A percentile compares a stretch with the other conserved stretches of the same genome.
Evolutionary conservation across 75 land plant species (phyloP).

Genomic region (Gnetum montanum): DNA sequence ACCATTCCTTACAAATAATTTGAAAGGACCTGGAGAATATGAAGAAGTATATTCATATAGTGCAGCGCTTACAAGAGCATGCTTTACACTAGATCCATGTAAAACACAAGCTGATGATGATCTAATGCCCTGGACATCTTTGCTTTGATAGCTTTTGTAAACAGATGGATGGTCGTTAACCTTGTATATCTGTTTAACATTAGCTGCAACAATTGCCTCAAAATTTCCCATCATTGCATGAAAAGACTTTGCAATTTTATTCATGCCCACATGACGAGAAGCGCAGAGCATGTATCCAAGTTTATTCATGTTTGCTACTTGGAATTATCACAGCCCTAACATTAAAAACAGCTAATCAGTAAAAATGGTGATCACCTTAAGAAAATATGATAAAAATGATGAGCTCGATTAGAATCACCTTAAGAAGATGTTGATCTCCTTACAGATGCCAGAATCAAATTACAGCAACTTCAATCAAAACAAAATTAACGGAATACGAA

Average conservation of each 20-base stretch:
- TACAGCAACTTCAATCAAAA: too few species aligned
- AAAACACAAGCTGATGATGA: not conserved
- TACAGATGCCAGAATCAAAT: too few species aligned
- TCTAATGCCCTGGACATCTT: not conserved
- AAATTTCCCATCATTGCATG: not conserved
- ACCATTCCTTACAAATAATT: not conserved
- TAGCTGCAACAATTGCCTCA: not conserved
- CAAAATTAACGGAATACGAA: too few species aligned
- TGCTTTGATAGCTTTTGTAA: not conserved
- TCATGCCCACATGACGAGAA: too few species aligned
- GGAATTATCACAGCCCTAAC: too few species aligned
- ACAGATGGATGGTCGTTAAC: not conserved
- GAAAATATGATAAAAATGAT: too few species aligned
- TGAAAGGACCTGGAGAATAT: not conserved
- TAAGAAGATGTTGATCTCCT: too few species aligned
- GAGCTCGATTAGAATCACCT: too few species aligned
- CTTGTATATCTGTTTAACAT: not conserved
- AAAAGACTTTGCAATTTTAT: conserved; percentile 3
- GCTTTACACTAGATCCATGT: not conserved
- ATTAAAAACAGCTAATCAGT: too few species aligned
- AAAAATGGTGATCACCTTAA: too few species aligned
- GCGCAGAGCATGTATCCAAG: too few species aligned
- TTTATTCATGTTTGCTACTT: too few species aligned
- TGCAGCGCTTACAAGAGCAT: conserved; percentile 1
- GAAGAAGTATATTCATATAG: not conserved